These are phyloP conservation scores for Phialophora verrucosa DNA, from an alignment of 2,329 filamentous ascomycete genomes.

Conservation along the genomic window DNA sequence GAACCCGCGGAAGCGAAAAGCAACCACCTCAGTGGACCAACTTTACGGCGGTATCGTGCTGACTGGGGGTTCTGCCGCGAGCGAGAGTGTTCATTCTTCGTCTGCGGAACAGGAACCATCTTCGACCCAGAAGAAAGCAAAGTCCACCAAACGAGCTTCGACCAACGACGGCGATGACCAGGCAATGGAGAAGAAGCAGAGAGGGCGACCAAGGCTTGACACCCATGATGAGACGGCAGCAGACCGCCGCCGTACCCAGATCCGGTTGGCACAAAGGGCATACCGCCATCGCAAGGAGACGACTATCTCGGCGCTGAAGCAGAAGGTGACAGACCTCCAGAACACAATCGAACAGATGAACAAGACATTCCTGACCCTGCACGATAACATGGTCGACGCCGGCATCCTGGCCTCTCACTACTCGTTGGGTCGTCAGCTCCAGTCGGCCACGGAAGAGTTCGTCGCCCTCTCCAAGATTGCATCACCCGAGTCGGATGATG, in stretches of 20 bases:
- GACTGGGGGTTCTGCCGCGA: slow-evolving; percentile 1
- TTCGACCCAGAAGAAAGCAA: slow-evolving; percentile 24
- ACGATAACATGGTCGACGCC: slow-evolving; percentile 61
- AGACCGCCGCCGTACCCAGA: slow-evolving; percentile 84
- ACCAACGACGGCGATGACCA: slow-evolving; percentile 27
- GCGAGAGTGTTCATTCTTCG: slow-evolving; percentile 23
- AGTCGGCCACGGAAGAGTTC: slow-evolving; percentile 33
- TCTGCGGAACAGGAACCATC: slow-evolving; percentile 26
- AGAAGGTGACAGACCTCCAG: slow-evolving; percentile 71
- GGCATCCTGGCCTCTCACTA: slow-evolving; percentile 32
- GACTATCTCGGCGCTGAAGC: slow-evolving; percentile 74
- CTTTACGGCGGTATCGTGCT: slow-evolving; percentile 30
- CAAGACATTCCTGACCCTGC: slow-evolving; percentile 70
- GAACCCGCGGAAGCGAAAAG: slow-evolving; percentile 31
- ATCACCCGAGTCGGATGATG: slow-evolving; percentile 32
- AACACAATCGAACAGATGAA: slow-evolving; percentile 75
- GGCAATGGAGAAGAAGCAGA: slow-evolving; percentile 44
- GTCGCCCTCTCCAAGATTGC: slow-evolving; percentile 29
- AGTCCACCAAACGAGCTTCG: slow-evolving; percentile 22
- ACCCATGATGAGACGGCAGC: slow-evolving; percentile 77
- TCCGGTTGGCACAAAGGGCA: slow-evolving; percentile 80
- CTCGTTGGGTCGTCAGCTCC: slow-evolving; percentile 29
- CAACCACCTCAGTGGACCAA: slow-evolving; percentile 17
- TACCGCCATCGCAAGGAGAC: slow-evolving; percentile 85
- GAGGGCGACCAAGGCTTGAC: slow-evolving; percentile 77